These are phyloP conservation scores for Austroboletus festivus DNA, from an alignment of 768 basidiomycete genomes.

Conservation along the genomic window DNA sequence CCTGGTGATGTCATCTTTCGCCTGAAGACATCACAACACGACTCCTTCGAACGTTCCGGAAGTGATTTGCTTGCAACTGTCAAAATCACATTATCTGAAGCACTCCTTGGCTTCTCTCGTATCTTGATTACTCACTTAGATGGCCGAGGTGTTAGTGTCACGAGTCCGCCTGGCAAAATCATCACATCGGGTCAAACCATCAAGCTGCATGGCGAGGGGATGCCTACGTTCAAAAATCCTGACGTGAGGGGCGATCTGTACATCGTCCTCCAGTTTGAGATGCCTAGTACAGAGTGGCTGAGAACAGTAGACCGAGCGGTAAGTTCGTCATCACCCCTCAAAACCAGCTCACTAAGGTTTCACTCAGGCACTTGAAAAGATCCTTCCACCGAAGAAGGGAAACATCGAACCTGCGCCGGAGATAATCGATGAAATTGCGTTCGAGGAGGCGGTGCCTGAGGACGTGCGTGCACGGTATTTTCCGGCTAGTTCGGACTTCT, in stretches of 20 bases:
- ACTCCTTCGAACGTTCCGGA: constrained; percentile 80
- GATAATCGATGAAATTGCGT: constrained; percentile 65
- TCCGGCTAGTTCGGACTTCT: constrained; percentile 71
- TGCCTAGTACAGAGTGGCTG: constrained; percentile 82
- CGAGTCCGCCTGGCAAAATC: constrained; percentile 71
- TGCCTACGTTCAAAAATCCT: constrained; percentile 72
- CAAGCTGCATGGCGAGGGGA: constrained; percentile 79
- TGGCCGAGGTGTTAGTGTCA: constrained; percentile 82
- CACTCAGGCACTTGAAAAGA: constrained; percentile 54
- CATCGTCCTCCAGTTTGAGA: constrained; percentile 81
- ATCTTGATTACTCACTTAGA: constrained; percentile 91
- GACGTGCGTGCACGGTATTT: constrained; percentile 82
- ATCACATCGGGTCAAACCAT: constrained; percentile 74
- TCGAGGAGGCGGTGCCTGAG: constrained; percentile 73
- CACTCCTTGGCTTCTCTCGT: constrained; percentile 91
- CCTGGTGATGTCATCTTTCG: constrained; percentile 91
- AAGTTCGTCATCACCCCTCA: constrained; percentile 6
- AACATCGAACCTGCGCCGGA: constrained; percentile 72
- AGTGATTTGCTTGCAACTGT: constrained; percentile 78
- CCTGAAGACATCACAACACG: constrained; percentile 63
- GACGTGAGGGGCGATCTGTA: constrained; percentile 78
- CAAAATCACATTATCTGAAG: constrained; percentile 89
- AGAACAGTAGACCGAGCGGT: constrained; percentile 60
- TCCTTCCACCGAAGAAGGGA: constrained; percentile 75
- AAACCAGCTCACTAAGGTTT: constrained; percentile 3